Evolutionary conservation across 257 asterid genomes (phyloP).

Genomic region (Cynanchum wilfordii): DNA sequence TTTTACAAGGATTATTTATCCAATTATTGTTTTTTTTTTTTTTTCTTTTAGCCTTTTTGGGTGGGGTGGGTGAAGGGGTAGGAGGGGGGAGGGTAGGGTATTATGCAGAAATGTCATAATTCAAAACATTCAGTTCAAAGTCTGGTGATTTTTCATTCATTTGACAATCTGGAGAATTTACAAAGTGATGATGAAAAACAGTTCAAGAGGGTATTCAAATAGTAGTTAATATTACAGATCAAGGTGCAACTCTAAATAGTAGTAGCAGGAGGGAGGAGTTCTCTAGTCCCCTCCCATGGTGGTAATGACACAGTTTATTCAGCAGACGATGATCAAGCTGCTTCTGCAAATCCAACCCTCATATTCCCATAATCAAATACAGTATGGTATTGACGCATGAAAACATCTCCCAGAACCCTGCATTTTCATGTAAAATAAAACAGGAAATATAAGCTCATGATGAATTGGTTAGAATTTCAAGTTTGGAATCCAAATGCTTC

Average conservation of each 20-base stretch:
- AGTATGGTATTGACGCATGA: slow-evolving; percentile 74
- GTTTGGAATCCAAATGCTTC: neutral
- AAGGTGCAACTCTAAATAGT: neutral
- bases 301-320: no score
- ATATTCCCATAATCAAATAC: slow-evolving; percentile 67
- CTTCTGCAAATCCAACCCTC: slow-evolving; percentile 78
- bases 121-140: neutral
- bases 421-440: slow-evolving; percentile 2
- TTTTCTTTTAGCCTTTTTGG: no score
- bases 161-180: neutral
- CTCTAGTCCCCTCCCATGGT: neutral
- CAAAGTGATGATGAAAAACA: no score
- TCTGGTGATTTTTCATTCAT: neutral
- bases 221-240: neutral
- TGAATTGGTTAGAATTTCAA: no score
- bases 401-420: slow-evolving; percentile 88
- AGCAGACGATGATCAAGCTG: slow-evolving; percentile 34
- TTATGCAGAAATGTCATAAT: neutral
- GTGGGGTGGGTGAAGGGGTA: no score
- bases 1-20: no score
- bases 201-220: neutral
- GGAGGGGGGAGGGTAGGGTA: no score
- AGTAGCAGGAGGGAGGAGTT: neutral
- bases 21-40: no score
- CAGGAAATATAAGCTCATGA: neutral